A percentile compares a stretch with the other conserved stretches of the same genome.
These are phyloP conservation scores for Priceomyces fermenticarens DNA, from an alignment of 805 yeast species.

Conservation along the genomic window DNA sequence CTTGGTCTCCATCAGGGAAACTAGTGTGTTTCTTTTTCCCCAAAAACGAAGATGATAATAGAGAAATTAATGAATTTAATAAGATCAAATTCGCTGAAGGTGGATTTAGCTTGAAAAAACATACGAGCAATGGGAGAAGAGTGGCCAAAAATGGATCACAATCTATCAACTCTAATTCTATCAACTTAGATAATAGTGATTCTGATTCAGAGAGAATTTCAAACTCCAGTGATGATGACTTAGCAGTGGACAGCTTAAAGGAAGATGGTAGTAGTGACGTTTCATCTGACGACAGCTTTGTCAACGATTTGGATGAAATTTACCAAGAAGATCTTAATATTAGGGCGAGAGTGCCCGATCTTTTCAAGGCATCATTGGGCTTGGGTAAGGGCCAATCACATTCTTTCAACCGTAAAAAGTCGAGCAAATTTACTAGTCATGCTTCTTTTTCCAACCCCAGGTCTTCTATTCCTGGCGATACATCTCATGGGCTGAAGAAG, in stretches of 20 bases:
- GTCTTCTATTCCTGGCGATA: constrained; percentile 36
- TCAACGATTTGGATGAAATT: constrained; percentile 68
- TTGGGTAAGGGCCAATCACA: constrained; percentile 31
- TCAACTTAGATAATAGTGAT: constrained; percentile 8
- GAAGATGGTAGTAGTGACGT: constrained; percentile 11
- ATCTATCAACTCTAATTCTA: constrained; percentile 7
- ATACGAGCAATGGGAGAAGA: constrained; percentile 11
- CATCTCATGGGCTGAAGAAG: constrained; percentile 10
- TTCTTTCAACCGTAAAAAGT: constrained; percentile 23
- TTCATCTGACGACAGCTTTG: constrained; percentile 56
- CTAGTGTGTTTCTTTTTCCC: constrained; percentile 80
- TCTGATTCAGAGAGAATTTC: constrained; percentile 20
- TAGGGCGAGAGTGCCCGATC: constrained; percentile 52
- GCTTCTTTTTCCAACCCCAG: constrained; percentile 34
- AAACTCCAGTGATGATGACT: background rate
- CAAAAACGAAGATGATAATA: constrained; percentile 37
- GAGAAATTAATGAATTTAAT: constrained; percentile 47
- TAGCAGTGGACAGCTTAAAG: constrained; percentile 7
- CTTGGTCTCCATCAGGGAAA: constrained; percentile 78
- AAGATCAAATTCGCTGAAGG: constrained; percentile 43
- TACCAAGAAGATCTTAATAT: constrained; percentile 53
- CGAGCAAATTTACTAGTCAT: constrained; percentile 36
- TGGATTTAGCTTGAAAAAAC: constrained; percentile 40
- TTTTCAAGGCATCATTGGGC: constrained; percentile 41
- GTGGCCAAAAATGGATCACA: constrained; percentile 2